These are phyloP conservation scores for Penicillium sp. DNA, from an alignment of 2,329 filamentous ascomycete species.

Conservation along the genomic window DNA sequence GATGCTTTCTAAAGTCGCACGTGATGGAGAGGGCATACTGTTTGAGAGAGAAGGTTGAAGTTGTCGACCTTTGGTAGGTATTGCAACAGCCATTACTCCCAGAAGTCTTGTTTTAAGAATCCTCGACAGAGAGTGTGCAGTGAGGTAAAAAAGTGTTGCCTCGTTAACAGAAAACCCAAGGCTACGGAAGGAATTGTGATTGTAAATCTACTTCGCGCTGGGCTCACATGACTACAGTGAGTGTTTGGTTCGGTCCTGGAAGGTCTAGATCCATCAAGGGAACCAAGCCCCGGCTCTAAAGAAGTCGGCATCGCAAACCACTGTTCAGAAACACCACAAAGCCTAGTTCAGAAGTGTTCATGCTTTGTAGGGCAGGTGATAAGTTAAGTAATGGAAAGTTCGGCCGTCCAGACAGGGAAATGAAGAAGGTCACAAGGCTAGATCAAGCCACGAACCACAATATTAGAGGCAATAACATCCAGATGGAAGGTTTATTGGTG, in stretches of 20 bases:
- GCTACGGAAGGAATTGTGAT: neutral
- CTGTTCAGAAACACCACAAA: neutral
- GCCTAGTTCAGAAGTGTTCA: neutral
- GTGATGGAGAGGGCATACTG: neutral
- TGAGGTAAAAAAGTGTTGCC: neutral
- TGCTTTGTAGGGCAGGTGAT: neutral
- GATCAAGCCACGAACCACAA: neutral
- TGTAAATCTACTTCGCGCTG: neutral
- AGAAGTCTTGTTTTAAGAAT: neutral
- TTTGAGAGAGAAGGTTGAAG: neutral
- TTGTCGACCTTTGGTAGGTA: neutral
- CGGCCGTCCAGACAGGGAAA: neutral
- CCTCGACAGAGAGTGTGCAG: neutral
- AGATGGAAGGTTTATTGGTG: neutral
- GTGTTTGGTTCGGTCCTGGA: neutral
- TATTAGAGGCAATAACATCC: neutral
- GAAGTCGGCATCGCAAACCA: neutral
- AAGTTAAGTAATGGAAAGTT: neutral
- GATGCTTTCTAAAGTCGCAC: slow-evolving; percentile 2
- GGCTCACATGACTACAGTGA: neutral
- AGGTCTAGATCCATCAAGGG: neutral
- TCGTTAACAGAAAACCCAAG: too few species aligned
- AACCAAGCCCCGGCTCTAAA: neutral
- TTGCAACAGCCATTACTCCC: neutral
- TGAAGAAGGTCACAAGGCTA: neutral